Conservation (phyloP, 164 flowering plant genomes). For the Macadamia integrifolia region DNA sequence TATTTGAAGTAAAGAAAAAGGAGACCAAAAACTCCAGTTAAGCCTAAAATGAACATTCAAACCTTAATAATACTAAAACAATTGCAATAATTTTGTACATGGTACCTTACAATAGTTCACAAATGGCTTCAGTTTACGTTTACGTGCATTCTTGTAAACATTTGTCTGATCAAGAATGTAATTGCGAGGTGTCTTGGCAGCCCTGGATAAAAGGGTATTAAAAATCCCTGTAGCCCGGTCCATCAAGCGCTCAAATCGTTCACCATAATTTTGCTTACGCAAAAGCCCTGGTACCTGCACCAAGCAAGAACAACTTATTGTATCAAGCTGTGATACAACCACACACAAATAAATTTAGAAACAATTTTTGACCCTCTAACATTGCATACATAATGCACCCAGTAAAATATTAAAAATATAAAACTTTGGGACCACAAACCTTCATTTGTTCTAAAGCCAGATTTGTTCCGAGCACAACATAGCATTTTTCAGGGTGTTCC, state of each 20-base stretch:
- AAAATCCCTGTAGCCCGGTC: conserved; percentile 52
- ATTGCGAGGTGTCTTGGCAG: conserved; percentile 43
- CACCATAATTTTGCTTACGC: conserved; percentile 56
- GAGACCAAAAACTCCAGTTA: background rate
- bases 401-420: background rate
- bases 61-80: background rate
- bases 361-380: background rate
- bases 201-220: conserved; percentile 50
- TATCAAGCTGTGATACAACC: too few relatives aligned
- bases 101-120: conserved; percentile 42
- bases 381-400: background rate
- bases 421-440: conserved; percentile 20
- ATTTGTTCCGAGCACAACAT: conserved; percentile 62
- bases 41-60: background rate
- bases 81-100: background rate
- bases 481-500: conserved; percentile 57
- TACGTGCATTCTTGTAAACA: conserved; percentile 64
- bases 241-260: conserved; percentile 55
- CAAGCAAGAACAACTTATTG: conserved; percentile 6
- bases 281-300: conserved; percentile 57
- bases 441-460: conserved; percentile 61
- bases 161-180: conserved; percentile 66
- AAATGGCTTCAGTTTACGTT: conserved; percentile 53
- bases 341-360: background rate
- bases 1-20: background rate